Evolutionary conservation across 768 basidiomycete genomes (phyloP).

Genomic region (Hericium coralloides): DNA sequence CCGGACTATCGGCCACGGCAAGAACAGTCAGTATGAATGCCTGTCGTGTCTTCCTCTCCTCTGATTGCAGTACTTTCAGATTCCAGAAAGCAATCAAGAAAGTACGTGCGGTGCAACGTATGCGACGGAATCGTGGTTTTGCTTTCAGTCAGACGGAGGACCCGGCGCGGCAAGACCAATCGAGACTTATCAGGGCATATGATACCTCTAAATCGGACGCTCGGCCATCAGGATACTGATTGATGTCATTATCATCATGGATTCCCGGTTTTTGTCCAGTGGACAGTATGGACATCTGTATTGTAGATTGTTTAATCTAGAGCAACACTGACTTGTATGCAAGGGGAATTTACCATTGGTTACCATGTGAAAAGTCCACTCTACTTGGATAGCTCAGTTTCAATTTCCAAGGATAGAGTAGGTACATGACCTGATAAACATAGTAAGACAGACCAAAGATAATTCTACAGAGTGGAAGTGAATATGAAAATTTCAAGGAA

Average conservation of each 20-base stretch:
- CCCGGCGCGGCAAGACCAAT: slow-evolving; percentile 76
- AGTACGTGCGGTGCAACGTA: slow-evolving; percentile 95
- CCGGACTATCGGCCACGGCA: slow-evolving; percentile 95
- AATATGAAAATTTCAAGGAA: too few relatives aligned
- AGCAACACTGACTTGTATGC: too few relatives aligned
- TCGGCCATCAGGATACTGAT: slow-evolving; percentile 62
- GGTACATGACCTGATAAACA: too few relatives aligned
- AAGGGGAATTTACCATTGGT: too few relatives aligned
- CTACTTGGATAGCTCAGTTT: too few relatives aligned
- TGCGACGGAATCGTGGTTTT: slow-evolving; percentile 94
- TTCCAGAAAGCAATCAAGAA: slow-evolving; percentile 99
- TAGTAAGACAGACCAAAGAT: too few relatives aligned
- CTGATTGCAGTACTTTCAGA: slow-evolving; percentile 28
- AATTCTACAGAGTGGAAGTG: too few relatives aligned
- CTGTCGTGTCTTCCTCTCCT: slow-evolving; percentile 9
- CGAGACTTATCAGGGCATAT: slow-evolving; percentile 76
- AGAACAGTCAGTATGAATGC: slow-evolving; percentile 68
- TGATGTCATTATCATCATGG: not conserved
- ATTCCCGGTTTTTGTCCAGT: not conserved
- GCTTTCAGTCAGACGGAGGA: slow-evolving; percentile 98
- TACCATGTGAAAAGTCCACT: too few relatives aligned
- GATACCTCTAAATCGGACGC: slow-evolving; percentile 72
- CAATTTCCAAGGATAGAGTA: too few relatives aligned
- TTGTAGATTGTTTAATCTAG: slow-evolving; percentile 9
- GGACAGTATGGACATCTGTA: not conserved